A percentile compares a stretch with the other conserved stretches of the same genome.
phyloP scores from a whole-genome alignment of 768 basidiomycete species.

The Lactifluus echinatus region DNA sequence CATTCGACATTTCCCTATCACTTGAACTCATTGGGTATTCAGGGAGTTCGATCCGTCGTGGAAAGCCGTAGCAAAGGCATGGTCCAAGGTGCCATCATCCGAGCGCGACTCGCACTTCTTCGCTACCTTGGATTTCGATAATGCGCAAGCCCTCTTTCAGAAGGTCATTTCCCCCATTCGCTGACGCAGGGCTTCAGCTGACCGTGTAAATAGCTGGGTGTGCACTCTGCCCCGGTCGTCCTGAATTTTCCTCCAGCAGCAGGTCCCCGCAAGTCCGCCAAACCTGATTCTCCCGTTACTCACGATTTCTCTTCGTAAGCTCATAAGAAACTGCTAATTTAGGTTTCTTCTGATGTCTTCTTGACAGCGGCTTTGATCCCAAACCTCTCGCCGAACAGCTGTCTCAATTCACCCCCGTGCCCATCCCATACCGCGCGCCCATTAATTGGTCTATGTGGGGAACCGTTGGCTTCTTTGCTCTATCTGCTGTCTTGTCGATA shows the following conservation, averaged over 20 bases:
- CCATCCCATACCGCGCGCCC: slow-evolving; percentile 77
- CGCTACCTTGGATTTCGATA: slow-evolving; percentile 81
- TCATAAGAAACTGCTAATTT: background rate
- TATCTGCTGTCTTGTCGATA: slow-evolving; percentile 42
- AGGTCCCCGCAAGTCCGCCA: slow-evolving; percentile 58
- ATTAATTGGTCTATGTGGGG: slow-evolving; percentile 58
- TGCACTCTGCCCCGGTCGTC: slow-evolving; percentile 80
- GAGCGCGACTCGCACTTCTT: slow-evolving; percentile 87
- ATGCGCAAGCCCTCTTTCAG: slow-evolving; percentile 68
- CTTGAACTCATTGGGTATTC: slow-evolving; percentile 7
- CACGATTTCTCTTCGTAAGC: slow-evolving; percentile 75
- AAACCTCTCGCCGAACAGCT: slow-evolving; percentile 68
- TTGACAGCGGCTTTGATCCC: slow-evolving; percentile 71
- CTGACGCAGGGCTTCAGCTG: background rate
- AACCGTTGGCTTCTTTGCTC: slow-evolving; percentile 36
- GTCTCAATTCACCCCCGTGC: slow-evolving; percentile 62
- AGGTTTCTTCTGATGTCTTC: background rate
- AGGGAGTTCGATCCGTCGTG: slow-evolving; percentile 85
- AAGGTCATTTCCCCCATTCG: slow-evolving; percentile 38
- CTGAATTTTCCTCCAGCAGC: slow-evolving; percentile 63
- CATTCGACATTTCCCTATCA: background rate
- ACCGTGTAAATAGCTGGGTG: slow-evolving; percentile 50
- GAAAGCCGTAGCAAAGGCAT: slow-evolving; percentile 76
- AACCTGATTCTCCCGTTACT: slow-evolving; percentile 44
- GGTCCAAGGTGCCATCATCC: slow-evolving; percentile 50